Percentiles rank a stretch among this genome's conserved stretches.
These are phyloP conservation scores for Lojkania enalia DNA, from an alignment of 2,329 filamentous ascomycete genomes.

Conservation along the genomic window DNA sequence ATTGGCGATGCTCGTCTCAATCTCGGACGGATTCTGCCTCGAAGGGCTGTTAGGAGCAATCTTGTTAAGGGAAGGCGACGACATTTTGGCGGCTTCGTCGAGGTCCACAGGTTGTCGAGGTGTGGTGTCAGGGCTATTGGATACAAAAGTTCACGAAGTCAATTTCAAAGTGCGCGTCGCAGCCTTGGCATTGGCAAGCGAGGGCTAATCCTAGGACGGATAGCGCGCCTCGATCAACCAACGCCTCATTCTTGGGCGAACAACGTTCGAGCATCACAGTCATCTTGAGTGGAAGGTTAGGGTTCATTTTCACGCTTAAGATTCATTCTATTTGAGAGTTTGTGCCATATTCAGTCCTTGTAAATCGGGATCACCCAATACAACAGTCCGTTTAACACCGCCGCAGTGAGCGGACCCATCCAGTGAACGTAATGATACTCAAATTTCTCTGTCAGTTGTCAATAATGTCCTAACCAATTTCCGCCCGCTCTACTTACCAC, in stretches of 20 bases:
- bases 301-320: no score
- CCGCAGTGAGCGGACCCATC: conserved; percentile 33
- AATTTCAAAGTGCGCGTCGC: not conserved
- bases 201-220: no score
- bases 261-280: no score
- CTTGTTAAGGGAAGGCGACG: conserved; percentile 84
- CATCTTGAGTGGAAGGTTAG: no score
- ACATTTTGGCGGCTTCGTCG: conserved; percentile 59
- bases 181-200: no score
- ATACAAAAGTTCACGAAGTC: conserved; percentile 17
- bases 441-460: conserved; percentile 24
- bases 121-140: conserved; percentile 23
- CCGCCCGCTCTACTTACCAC: conserved; percentile 12
- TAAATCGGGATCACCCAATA: conserved; percentile 33
- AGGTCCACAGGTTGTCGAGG: conserved; percentile 22
- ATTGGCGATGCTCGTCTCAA: conserved; percentile 94
- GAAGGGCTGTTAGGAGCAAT: conserved; percentile 97
- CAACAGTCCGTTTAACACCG: conserved; percentile 37
- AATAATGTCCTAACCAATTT: not conserved
- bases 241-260: no score
- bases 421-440: conserved; percentile 43
- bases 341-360: conserved; percentile 19
- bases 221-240: no score
- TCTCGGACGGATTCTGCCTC: conserved; percentile 93
- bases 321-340: no score